Conservation (phyloP, 495 filamentous ascomycete genomes). For the Penicillium ucsense region DNA sequence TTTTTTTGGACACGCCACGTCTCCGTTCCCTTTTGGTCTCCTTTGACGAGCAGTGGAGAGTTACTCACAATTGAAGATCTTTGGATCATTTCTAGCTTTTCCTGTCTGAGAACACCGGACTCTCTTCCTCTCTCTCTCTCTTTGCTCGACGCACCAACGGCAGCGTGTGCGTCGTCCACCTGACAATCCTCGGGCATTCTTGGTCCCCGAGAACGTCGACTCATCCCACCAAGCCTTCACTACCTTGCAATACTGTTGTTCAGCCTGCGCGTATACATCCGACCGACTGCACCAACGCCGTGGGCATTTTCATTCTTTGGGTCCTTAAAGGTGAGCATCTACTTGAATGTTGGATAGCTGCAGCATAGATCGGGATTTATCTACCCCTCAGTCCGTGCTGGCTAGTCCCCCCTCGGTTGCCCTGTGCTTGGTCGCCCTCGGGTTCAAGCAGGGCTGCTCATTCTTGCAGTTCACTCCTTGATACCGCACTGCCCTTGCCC, state of each 20-base stretch:
- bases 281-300: not conserved
- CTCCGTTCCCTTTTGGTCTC: not conserved
- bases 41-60: not conserved
- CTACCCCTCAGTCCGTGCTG: too few relatives aligned
- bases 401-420: too few relatives aligned
- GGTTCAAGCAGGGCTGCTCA: too few relatives aligned
- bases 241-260: not conserved
- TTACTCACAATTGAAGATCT: constrained; percentile 3
- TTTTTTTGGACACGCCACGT: constrained; percentile 1
- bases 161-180: constrained; percentile 2
- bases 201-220: constrained; percentile 11
- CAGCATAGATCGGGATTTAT: too few relatives aligned
- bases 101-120: not conserved
- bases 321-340: too few relatives aligned
- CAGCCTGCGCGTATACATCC: constrained; percentile 1
- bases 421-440: too few relatives aligned
- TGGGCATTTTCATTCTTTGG: not conserved
- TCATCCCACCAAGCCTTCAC: constrained; percentile 6
- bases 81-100: constrained; percentile 1
- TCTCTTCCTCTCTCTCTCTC: not conserved
- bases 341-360: too few relatives aligned
- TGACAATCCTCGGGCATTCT: constrained; percentile 4
- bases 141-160: not conserved
- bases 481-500: too few relatives aligned
- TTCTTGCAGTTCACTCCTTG: too few relatives aligned